Percentiles rank a stretch among this genome's conserved stretches.
These are phyloP conservation scores for Geosmithia morbida DNA, from an alignment of 2,329 filamentous ascomycete genomes.

Conservation along the genomic window DNA sequence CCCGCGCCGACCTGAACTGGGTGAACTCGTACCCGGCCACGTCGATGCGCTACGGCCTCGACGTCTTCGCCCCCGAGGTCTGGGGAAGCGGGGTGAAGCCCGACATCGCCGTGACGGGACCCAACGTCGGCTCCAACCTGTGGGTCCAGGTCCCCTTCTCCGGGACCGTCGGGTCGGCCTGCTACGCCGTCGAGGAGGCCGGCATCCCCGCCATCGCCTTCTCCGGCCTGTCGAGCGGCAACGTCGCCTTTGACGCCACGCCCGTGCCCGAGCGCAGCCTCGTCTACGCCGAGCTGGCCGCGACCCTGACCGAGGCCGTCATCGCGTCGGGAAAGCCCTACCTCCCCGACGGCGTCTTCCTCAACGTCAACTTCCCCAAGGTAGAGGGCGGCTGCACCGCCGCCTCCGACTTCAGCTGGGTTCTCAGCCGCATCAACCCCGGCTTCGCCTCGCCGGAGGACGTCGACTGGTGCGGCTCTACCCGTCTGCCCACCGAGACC, in stretches of 20 bases:
- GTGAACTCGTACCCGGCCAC: slow-evolving; percentile 59
- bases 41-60: slow-evolving; percentile 46
- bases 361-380: slow-evolving; percentile 57
- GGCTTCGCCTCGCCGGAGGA: slow-evolving; percentile 38
- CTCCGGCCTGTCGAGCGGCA: slow-evolving; percentile 35
- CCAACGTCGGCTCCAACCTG: slow-evolving; percentile 46
- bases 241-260: slow-evolving; percentile 35
- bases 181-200: slow-evolving; percentile 36
- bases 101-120: slow-evolving; percentile 51
- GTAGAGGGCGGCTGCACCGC: slow-evolving; percentile 33
- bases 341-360: slow-evolving; percentile 42
- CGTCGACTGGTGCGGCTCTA: slow-evolving; percentile 38
- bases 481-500: slow-evolving; percentile 43
- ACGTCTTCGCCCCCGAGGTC: slow-evolving; percentile 34
- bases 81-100: slow-evolving; percentile 33
- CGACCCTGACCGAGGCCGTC: slow-evolving; percentile 40
- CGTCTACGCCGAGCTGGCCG: slow-evolving; percentile 50
- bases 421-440: slow-evolving; percentile 46
- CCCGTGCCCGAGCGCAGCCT: slow-evolving; percentile 15
- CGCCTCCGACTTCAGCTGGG: slow-evolving; percentile 43
- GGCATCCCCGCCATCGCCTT: slow-evolving; percentile 56
- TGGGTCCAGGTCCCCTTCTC: slow-evolving; percentile 42
- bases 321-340: slow-evolving; percentile 45
- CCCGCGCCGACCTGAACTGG: slow-evolving; percentile 48
- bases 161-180: slow-evolving; percentile 53